Conservation (phyloP, 2,329 filamentous ascomycete genomes). For the Knufia petricola region DNA sequence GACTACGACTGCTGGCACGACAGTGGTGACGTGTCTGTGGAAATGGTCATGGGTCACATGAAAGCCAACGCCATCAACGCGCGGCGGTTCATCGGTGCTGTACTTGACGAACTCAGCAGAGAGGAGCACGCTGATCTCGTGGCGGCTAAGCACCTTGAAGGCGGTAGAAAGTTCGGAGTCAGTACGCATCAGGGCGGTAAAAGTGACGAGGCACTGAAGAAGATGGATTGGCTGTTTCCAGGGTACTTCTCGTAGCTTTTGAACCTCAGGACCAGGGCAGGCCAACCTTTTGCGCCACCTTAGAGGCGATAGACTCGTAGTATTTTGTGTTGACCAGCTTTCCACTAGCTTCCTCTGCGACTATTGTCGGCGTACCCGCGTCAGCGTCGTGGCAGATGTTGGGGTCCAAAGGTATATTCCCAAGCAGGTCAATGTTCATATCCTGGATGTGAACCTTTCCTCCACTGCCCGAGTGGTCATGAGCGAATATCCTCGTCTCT, state of each 20-base stretch:
- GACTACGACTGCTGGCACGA: conserved; percentile 98
- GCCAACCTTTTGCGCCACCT: conserved; percentile 37
- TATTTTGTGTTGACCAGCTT: conserved; percentile 59
- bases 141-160: conserved; percentile 69
- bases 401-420: conserved; percentile 79
- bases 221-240: conserved; percentile 78
- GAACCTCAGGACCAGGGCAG: conserved; percentile 29
- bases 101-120: conserved; percentile 74
- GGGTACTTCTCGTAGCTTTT: conserved; percentile 27
- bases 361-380: conserved; percentile 77
- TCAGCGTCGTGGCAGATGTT: conserved; percentile 82
- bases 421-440: conserved; percentile 68
- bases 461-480: conserved; percentile 16
- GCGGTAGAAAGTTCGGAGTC: conserved; percentile 65
- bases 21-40: conserved; percentile 75
- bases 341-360: conserved; percentile 57
- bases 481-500: conserved; percentile 66
- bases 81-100: conserved; percentile 70
- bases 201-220: conserved; percentile 64
- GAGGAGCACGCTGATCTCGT: conserved; percentile 68
- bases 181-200: conserved; percentile 75
- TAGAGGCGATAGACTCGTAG: conserved; percentile 61
- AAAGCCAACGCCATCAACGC: conserved; percentile 84
- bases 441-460: conserved; percentile 57
- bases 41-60: conserved; percentile 97